These are phyloP conservation scores for Yamadazyma atmosphaerica DNA, from an alignment of 1,139 yeast species.

Conservation along the genomic window DNA sequence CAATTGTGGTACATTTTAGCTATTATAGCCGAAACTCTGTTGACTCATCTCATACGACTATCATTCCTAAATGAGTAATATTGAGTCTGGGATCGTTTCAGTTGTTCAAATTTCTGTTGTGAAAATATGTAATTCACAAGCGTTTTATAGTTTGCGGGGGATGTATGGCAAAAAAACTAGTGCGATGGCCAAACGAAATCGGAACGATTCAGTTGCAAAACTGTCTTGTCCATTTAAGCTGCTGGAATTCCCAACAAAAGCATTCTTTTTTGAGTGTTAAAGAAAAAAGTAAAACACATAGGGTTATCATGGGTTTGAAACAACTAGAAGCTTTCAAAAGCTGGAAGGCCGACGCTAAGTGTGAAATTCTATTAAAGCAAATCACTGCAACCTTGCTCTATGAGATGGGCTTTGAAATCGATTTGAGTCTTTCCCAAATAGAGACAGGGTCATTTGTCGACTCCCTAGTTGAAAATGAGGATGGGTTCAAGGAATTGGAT, in stretches of 20 bases:
- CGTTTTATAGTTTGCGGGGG: not conserved
- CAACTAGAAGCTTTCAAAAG: not conserved
- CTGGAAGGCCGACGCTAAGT: slow-evolving; percentile 32
- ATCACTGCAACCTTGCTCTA: slow-evolving; percentile 69
- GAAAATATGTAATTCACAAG: no score
- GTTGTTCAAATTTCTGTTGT: no score
- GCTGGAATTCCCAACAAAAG: not conserved
- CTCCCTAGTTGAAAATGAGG: slow-evolving; percentile 12
- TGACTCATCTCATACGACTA: no score
- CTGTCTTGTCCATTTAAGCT: not conserved
- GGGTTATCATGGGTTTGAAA: slow-evolving; percentile 17
- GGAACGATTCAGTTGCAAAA: not conserved
- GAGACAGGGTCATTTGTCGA: slow-evolving; percentile 12
- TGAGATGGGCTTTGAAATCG: slow-evolving; percentile 59
- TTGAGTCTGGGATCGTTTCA: no score
- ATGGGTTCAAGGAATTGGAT: slow-evolving; percentile 6
- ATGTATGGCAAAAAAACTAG: not conserved
- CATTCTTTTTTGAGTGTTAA: not conserved
- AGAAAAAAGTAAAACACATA: no score
- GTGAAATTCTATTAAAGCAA: slow-evolving; percentile 66
- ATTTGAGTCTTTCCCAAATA: slow-evolving; percentile 23
- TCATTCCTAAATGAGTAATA: no score
- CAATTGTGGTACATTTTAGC: no score
- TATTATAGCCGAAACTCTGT: no score
- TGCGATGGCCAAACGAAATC: no score